phyloP scores from a whole-genome alignment of 192 early-diverging fungal genomes.

The Linnemannia exigua region DNA sequence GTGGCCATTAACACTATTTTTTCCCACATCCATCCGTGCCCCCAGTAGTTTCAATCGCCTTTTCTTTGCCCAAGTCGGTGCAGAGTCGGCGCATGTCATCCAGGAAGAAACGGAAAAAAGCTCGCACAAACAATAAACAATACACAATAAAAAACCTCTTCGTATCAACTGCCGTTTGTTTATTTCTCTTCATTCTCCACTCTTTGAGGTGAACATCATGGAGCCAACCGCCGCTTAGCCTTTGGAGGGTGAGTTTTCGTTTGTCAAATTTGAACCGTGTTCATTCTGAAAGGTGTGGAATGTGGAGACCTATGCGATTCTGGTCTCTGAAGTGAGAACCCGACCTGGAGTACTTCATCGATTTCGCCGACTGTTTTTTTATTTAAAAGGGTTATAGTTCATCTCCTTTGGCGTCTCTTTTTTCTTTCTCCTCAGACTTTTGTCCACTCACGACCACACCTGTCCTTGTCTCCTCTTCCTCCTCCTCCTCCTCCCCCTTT shows the following conservation, averaged over 20 bases:
- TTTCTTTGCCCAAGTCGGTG: not conserved
- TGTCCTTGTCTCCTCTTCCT: not conserved
- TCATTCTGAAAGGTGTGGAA: no score
- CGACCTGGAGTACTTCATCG: not conserved
- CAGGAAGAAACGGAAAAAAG: not conserved
- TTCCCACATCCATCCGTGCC: not conserved
- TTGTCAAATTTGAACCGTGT: no score
- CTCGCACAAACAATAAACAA: not conserved
- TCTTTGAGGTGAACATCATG: not conserved
- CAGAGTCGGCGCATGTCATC: not conserved
- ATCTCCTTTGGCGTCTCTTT: not conserved
- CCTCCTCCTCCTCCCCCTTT: not conserved
- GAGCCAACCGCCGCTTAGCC: not conserved
- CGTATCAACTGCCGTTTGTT: not conserved
- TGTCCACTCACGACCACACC: not conserved
- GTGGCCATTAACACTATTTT: not conserved
- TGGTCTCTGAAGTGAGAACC: not conserved
- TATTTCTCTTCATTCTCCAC: not conserved
- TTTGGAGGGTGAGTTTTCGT: no score
- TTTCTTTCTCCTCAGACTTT: not conserved
- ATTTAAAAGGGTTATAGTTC: not conserved
- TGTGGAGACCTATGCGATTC: no score
- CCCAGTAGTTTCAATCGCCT: not conserved
- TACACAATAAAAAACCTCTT: not conserved
- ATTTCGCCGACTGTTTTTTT: no score